Evolutionary conservation across 2,329 filamentous ascomycete species (phyloP), one percentile per base, ranked within the genome.

Genomic region (Pseudogymnoascus sp.): DNA sequence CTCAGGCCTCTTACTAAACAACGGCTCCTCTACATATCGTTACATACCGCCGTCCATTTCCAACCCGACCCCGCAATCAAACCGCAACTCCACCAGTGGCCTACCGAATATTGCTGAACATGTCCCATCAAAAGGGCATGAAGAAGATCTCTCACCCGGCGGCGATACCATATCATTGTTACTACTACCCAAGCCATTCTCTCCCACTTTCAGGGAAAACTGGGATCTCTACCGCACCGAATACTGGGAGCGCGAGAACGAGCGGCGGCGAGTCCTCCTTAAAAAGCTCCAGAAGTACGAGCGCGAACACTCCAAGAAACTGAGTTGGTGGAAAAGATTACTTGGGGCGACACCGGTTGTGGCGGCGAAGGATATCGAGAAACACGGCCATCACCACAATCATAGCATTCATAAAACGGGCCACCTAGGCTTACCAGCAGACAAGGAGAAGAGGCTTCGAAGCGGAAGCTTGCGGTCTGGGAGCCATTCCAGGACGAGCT

Each of bases 171-270:
- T 99, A 69, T 94, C 96, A 74, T 82, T 99, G 0, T 79, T 97
- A 16, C 80, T 99, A 6, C 83, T 97, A 10, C 91, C 94, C 0
- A 99, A 99, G 73, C 92, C 92, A 0, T 99, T 99, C 72, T 95
- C 91, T 5, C 88, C 94, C 0, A 91, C 91, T 55, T 99, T 99
- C 71, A 84, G 94, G 19, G 92, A 97, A 74, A 96, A 96, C 67
- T 99, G 94, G 94, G 94, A 99, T 72, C 81, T 93, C 14, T 99
- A 95, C 75, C 84, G 94, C 61, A 87, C 88, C 35, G 92, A 97
- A 65, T 99, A 97, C 76, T 99, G 94, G 94, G 93, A 97, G 69
- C 87, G 87, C 65, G 94, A 99, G 74, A 99, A 99, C 72, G 91
- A 96, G 74, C 87, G 93, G 2, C 86, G 94, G 11, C 83, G 88